phyloP scores from a whole-genome alignment of 2,329 filamentous ascomycete species.

The Cytospora piceicola region DNA sequence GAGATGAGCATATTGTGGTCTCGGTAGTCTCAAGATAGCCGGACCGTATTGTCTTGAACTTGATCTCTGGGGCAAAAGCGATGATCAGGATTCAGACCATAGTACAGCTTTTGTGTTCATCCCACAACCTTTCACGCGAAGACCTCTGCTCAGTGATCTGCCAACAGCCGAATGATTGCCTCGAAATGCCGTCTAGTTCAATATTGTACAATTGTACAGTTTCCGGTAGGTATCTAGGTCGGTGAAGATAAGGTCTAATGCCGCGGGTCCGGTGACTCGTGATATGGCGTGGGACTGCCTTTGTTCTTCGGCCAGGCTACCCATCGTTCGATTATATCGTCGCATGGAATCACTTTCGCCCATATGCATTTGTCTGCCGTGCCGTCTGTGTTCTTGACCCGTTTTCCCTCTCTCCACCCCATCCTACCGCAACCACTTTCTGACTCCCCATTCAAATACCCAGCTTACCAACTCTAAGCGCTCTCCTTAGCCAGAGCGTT shows the following conservation, averaged over 20 bases:
- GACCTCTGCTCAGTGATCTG: neutral
- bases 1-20: neutral
- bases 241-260: slow-evolving; percentile 53
- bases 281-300: slow-evolving; percentile 25
- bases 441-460: slow-evolving; percentile 33
- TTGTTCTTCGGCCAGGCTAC: slow-evolving; percentile 25
- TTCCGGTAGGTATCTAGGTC: slow-evolving; percentile 39
- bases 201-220: slow-evolving; percentile 61
- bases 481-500: slow-evolving; percentile 62
- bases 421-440: slow-evolving; percentile 22
- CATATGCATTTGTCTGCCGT: slow-evolving; percentile 19
- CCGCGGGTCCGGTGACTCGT: slow-evolving; percentile 45
- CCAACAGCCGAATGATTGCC: neutral
- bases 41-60: neutral
- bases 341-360: slow-evolving; percentile 22
- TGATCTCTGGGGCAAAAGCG: neutral
- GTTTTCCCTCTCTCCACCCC: slow-evolving; percentile 31
- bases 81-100: neutral
- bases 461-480: slow-evolving; percentile 44
- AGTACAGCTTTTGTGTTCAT: neutral
- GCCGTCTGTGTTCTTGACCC: slow-evolving; percentile 21
- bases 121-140: neutral
- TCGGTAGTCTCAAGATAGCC: neutral
- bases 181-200: slow-evolving; percentile 48
- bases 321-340: slow-evolving; percentile 21